Evolutionary conservation across 495 filamentous ascomycete species (phyloP).

Genomic region (Neurospora tetrasperma): DNA sequence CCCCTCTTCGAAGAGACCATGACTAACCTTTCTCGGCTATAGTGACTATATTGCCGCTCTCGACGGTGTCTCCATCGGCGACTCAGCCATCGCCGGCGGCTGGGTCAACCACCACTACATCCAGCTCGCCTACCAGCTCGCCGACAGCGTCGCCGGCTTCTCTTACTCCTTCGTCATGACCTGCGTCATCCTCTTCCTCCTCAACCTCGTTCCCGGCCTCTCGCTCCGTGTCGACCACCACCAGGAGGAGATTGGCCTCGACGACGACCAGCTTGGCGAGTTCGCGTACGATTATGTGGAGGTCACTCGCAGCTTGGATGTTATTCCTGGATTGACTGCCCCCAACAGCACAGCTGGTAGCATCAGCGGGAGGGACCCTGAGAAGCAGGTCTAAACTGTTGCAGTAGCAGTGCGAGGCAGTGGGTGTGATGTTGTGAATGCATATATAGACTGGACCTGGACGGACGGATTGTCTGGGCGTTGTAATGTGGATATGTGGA

Average conservation of each 20-base stretch:
- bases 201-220: conserved; percentile 82
- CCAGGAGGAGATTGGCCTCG: conserved; percentile 84
- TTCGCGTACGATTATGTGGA: conserved; percentile 99
- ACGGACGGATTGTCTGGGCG: background rate
- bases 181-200: conserved; percentile 79
- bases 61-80: conserved; percentile 50
- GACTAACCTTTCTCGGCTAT: background rate
- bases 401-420: background rate
- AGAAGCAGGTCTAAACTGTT: conserved; percentile 13
- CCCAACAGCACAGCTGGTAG: conserved; percentile 13
- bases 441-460: background rate
- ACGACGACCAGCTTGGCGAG: conserved; percentile 94
- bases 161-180: conserved; percentile 84
- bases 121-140: conserved; percentile 83
- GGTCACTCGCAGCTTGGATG: conserved; percentile 63
- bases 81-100: conserved; percentile 54
- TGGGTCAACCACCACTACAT: conserved; percentile 90
- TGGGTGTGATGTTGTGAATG: background rate
- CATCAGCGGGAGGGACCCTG: conserved; percentile 14
- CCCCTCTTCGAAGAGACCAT: background rate
- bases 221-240: conserved; percentile 74
- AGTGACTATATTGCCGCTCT: conserved; percentile 79
- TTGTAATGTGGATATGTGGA: background rate
- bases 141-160: conserved; percentile 79
- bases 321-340: conserved; percentile 5